Conservation (phyloP, 148 eudicot genomes). For the Pouteria glomerata region DNA sequence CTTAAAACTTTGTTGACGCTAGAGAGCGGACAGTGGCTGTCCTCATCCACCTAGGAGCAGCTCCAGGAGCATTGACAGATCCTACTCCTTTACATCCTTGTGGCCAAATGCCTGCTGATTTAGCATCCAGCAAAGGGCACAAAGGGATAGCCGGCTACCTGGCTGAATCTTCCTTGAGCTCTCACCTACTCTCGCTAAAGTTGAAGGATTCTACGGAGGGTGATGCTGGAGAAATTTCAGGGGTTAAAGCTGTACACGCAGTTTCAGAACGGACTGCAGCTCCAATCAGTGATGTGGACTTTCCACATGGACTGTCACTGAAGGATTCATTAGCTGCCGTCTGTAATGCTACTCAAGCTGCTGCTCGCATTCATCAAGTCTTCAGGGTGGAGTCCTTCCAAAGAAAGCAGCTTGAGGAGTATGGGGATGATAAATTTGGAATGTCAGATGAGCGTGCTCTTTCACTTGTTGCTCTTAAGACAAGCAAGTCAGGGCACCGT, state of each 20-base stretch:
- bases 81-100: constrained; percentile 60
- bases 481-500: constrained; percentile 37
- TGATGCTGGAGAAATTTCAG: constrained; percentile 19
- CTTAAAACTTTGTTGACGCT: constrained; percentile 10
- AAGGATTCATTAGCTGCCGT: constrained; percentile 88
- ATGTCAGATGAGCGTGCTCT: constrained; percentile 56
- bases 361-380: constrained; percentile 82
- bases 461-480: constrained; percentile 47
- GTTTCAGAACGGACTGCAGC: constrained; percentile 49
- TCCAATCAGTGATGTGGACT: constrained; percentile 43
- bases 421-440: constrained; percentile 28
- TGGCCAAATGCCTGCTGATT: constrained; percentile 74
- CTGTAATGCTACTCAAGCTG: constrained; percentile 84
- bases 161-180: constrained; percentile 65
- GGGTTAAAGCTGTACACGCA: constrained; percentile 36
- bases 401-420: constrained; percentile 52
- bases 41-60: constrained; percentile 61
- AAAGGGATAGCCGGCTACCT: constrained; percentile 82
- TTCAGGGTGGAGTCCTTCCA: constrained; percentile 78
- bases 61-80: constrained; percentile 69
- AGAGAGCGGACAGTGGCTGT: constrained; percentile 70
- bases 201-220: constrained; percentile 37
- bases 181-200: constrained; percentile 49
- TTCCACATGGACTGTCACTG: constrained; percentile 46
- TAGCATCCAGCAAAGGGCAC: constrained; percentile 67